Conservation (phyloP, 2,329 filamentous ascomycete species). For the Beauveria australis region DNA sequence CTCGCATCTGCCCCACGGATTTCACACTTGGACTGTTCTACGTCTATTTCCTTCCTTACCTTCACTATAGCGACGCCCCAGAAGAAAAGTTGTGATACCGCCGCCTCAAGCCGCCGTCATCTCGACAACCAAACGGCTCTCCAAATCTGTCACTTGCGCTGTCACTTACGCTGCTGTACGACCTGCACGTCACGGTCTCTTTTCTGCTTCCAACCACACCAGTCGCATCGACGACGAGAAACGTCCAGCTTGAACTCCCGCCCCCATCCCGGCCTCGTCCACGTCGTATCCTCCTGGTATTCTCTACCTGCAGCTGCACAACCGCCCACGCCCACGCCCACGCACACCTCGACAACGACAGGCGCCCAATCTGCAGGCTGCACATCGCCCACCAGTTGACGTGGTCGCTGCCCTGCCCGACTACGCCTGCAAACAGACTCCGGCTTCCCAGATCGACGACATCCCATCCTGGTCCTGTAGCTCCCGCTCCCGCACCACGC, state of each 20-base stretch:
- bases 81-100: background rate
- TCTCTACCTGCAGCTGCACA: slow-evolving; percentile 3
- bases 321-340: slow-evolving; percentile 6
- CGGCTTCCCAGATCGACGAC: background rate
- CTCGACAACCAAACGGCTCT: background rate
- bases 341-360: slow-evolving; percentile 3
- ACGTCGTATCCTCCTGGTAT: slow-evolving; percentile 1
- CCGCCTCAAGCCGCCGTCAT: background rate
- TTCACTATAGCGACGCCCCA: slow-evolving; percentile 7
- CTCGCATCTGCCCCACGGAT: background rate
- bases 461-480: slow-evolving; percentile 1
- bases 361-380: slow-evolving; percentile 5
- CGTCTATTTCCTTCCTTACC: background rate
- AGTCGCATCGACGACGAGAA: background rate
- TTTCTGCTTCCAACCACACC: background rate
- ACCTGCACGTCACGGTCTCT: background rate
- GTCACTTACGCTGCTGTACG: slow-evolving; percentile 1
- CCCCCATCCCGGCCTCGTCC: background rate
- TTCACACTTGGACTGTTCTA: background rate
- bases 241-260: background rate
- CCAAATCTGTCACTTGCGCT: background rate
- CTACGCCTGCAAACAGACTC: background rate
- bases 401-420: slow-evolving; percentile 2
- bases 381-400: slow-evolving; percentile 1
- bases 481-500: slow-evolving; percentile 11